These are phyloP conservation scores for Lasiosphaeria hispida DNA, from an alignment of 495 filamentous ascomycete genomes.

Conservation along the genomic window DNA sequence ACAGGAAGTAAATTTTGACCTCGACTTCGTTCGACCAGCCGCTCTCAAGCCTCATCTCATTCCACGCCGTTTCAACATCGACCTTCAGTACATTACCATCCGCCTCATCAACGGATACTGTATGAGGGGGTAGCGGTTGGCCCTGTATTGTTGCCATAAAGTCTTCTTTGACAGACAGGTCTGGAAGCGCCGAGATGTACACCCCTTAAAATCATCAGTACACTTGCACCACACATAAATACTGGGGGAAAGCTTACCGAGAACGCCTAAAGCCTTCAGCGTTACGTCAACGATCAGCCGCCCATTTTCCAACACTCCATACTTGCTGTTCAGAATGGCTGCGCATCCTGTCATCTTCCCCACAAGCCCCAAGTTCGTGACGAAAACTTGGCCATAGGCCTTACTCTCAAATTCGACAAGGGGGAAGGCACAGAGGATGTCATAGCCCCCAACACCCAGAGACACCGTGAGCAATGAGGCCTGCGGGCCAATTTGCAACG, in stretches of 20 bases:
- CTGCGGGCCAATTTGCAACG: conserved; percentile 39
- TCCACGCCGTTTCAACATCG: conserved; percentile 77
- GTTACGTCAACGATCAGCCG: conserved; percentile 59
- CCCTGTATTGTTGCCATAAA: conserved; percentile 78
- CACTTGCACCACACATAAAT: neutral
- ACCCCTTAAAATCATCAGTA: conserved; percentile 47
- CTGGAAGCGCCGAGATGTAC: conserved; percentile 65
- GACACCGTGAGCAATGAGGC: conserved; percentile 55
- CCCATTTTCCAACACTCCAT: conserved; percentile 56
- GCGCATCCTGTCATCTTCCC: conserved; percentile 89
- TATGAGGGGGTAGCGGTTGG: conserved; percentile 61
- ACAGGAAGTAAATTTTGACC: conserved; percentile 59
- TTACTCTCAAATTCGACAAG: conserved; percentile 52
- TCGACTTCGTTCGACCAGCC: conserved; percentile 84
- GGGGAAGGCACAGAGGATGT: conserved; percentile 77
- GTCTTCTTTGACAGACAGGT: conserved; percentile 58
- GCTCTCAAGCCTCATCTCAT: conserved; percentile 62
- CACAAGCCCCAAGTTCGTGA: conserved; percentile 76
- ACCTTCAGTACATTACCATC: conserved; percentile 66
- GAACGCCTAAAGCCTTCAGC: conserved; percentile 76
- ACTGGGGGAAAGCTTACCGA: conserved; percentile 55
- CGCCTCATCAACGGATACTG: conserved; percentile 57
- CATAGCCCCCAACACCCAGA: conserved; percentile 65
- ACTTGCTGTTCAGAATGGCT: conserved; percentile 62
- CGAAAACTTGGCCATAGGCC: conserved; percentile 33